These are phyloP conservation scores for Ramichloridium luteum DNA, from an alignment of 2,329 filamentous ascomycete species.

Conservation along the genomic window DNA sequence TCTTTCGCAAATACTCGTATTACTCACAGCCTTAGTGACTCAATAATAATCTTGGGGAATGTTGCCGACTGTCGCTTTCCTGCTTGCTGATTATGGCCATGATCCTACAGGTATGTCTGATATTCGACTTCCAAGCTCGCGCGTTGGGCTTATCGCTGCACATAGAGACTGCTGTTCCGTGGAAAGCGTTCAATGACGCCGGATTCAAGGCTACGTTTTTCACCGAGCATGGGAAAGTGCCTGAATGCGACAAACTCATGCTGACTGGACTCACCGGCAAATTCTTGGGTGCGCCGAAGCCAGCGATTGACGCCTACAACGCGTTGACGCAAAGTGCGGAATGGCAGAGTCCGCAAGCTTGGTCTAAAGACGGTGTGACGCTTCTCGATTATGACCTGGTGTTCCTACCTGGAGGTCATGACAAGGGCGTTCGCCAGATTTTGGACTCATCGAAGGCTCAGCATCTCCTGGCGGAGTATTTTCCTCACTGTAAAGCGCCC, in stretches of 20 bases:
- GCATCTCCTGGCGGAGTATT: conserved; percentile 34
- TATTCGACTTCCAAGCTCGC: too few relatives aligned
- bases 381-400: conserved; percentile 39
- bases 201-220: conserved; percentile 39
- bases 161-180: conserved; percentile 41
- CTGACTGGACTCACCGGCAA: conserved; percentile 38
- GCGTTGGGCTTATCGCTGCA: not conserved
- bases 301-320: conserved; percentile 33
- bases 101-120: conserved; percentile 40
- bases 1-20: too few relatives aligned
- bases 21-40: too few relatives aligned
- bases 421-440: conserved; percentile 40
- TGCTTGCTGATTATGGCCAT: conserved; percentile 43
- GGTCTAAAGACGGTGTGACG: conserved; percentile 25
- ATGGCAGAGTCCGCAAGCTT: conserved; percentile 34
- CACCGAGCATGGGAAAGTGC: conserved; percentile 37
- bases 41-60: too few relatives aligned
- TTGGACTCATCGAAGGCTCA: conserved; percentile 39
- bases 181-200: conserved; percentile 35
- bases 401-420: conserved; percentile 42
- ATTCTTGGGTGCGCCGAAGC: conserved; percentile 36
- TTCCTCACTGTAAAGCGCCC: conserved; percentile 36
- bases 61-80: too few relatives aligned
- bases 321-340: conserved; percentile 32
- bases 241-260: conserved; percentile 40